Evolutionary conservation across 805 yeast species (phyloP).

Genomic region (Pichia nakasei): DNA sequence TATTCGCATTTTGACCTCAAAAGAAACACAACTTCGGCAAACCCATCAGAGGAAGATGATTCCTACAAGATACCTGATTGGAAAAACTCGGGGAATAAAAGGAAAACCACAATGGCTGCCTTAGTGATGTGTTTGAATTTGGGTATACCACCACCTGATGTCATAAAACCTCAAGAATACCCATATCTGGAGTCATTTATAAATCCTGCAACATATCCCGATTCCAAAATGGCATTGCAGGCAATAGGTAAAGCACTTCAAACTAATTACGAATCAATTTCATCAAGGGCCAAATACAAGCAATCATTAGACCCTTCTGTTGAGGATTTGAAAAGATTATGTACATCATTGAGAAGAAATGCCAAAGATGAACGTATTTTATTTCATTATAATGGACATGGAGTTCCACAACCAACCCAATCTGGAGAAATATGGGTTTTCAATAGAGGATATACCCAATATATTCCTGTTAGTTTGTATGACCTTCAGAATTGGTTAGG

Average conservation of each 20-base stretch:
- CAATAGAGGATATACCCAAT: slow-evolving; percentile 93
- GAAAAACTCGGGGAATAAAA: slow-evolving; percentile 85
- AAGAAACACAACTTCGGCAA: slow-evolving; percentile 84
- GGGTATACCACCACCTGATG: slow-evolving; percentile 97
- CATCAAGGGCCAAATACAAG: slow-evolving; percentile 81
- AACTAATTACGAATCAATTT: slow-evolving; percentile 79
- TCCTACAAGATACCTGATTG: slow-evolving; percentile 76
- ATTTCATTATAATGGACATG: slow-evolving; percentile 96
- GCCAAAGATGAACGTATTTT: slow-evolving; percentile 90
- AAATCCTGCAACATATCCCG: slow-evolving; percentile 74
- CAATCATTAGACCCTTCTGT: slow-evolving; percentile 91
- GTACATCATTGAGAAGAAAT: slow-evolving; percentile 77
- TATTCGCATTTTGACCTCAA: slow-evolving; percentile 74
- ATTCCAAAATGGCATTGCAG: slow-evolving; percentile 85
- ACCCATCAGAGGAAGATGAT: slow-evolving; percentile 53
- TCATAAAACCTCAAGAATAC: slow-evolving; percentile 85
- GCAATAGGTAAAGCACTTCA: slow-evolving; percentile 84
- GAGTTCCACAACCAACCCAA: slow-evolving; percentile 95
- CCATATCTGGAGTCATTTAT: slow-evolving; percentile 91
- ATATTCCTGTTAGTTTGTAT: slow-evolving; percentile 90
- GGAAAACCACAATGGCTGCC: slow-evolving; percentile 89
- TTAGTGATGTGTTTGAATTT: slow-evolving; percentile 81
- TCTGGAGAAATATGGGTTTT: slow-evolving; percentile 98
- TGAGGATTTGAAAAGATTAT: slow-evolving; percentile 87
- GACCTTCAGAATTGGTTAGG: slow-evolving; percentile 97